A percentile compares a stretch with the other conserved stretches of the same genome.
These are phyloP conservation scores for Cavenderia fasciculata DNA, from an alignment of 78 protist species.

Conservation along the genomic window DNA sequence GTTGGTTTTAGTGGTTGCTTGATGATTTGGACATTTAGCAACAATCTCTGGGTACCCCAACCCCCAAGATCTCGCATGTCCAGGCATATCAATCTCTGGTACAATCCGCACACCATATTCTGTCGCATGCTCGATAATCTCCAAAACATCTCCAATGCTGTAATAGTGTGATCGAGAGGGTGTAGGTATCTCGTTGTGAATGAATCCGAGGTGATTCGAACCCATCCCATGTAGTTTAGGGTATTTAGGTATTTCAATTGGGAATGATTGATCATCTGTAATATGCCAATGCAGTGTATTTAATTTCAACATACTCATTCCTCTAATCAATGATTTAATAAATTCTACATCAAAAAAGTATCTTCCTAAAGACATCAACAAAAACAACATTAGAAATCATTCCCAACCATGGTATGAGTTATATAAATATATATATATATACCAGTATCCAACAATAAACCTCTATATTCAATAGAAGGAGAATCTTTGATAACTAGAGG, in stretches of 20 bases:
- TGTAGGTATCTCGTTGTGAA: slow-evolving; percentile 20
- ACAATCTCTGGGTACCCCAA: neutral
- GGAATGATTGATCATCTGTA: slow-evolving; percentile 65
- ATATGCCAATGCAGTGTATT: slow-evolving; percentile 74
- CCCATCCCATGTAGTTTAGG: slow-evolving; percentile 28
- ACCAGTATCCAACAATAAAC: slow-evolving; percentile 60
- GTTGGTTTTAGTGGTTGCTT: neutral
- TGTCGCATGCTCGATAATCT: slow-evolving; percentile 1
- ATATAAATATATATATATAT: neutral
- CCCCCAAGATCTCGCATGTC: slow-evolving; percentile 73
- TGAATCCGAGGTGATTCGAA: slow-evolving; percentile 40
- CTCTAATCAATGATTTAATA: slow-evolving; percentile 30
- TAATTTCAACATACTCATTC: slow-evolving; percentile 24
- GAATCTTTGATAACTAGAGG: slow-evolving; percentile 28
- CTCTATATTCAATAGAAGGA: slow-evolving; percentile 35
- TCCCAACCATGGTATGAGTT: neutral
- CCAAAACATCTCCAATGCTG: neutral
- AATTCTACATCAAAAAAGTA: neutral
- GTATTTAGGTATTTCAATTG: slow-evolving; percentile 19
- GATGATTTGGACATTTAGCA: slow-evolving; percentile 15
- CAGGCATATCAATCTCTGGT: slow-evolving; percentile 67
- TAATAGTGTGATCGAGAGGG: neutral
- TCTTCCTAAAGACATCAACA: neutral
- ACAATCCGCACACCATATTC: slow-evolving; percentile 4
- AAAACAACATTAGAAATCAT: neutral